Conservation (phyloP, 192 early-diverging fungal genomes). For the Chytriomyces sp. region DNA sequence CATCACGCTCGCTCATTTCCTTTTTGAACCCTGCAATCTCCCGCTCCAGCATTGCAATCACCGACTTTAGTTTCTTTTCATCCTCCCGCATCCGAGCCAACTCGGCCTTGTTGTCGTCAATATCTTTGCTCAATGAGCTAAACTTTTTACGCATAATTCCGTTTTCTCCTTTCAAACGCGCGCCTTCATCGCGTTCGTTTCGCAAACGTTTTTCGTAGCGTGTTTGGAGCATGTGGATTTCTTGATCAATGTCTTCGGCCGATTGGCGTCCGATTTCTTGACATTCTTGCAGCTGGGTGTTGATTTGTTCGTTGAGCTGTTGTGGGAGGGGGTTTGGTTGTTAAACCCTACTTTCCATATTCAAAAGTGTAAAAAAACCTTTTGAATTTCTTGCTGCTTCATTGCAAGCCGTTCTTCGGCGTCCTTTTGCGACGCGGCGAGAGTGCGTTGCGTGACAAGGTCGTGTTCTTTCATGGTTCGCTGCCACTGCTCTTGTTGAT, state of each 20-base stretch:
- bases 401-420: slow-evolving; percentile 49
- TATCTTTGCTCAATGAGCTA: slow-evolving; percentile 63
- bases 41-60: slow-evolving; percentile 57
- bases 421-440: slow-evolving; percentile 46
- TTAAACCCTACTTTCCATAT: neutral
- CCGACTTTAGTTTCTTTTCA: slow-evolving; percentile 52
- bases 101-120: slow-evolving; percentile 60
- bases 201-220: slow-evolving; percentile 56
- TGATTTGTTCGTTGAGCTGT: slow-evolving; percentile 54
- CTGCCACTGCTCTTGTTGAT: slow-evolving; percentile 58
- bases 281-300: slow-evolving; percentile 48
- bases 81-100: slow-evolving; percentile 52
- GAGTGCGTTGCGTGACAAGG: slow-evolving; percentile 29
- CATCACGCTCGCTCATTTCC: slow-evolving; percentile 63
- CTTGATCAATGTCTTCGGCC: slow-evolving; percentile 57
- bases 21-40: slow-evolving; percentile 57
- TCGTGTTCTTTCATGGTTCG: slow-evolving; percentile 49
- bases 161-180: slow-evolving; percentile 65
- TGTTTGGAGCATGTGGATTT: slow-evolving; percentile 46
- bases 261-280: slow-evolving; percentile 52
- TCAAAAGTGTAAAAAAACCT: slow-evolving; percentile 35
- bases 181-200: slow-evolving; percentile 57
- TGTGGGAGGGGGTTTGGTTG: neutral
- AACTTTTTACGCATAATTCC: slow-evolving; percentile 72
- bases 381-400: slow-evolving; percentile 53